Base-by-base conservation (phyloP, 1,284 basidiomycete genomes). In the Exsudoporus floridanus region DNA sequence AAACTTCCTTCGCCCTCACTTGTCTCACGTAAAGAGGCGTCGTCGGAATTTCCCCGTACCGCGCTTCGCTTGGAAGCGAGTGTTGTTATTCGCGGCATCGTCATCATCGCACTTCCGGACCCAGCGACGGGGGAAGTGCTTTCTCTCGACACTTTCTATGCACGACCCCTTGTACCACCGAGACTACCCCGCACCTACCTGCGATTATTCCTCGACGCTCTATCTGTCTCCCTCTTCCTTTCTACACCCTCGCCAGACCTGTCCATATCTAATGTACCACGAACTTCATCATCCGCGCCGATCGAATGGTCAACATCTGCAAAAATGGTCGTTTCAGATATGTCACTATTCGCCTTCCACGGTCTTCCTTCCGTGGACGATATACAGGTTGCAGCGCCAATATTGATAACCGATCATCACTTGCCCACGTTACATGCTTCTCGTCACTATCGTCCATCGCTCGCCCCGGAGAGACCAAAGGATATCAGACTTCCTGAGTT, bases 381-480 rank as follows among this genome's bases (percentile, higher is more conserved):
- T 46, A 50, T 72, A 34, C 66, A 69, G 52, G 50, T 67, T 37
- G 76, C 82, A 18, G 74, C 76, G 19, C 88, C 88, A 13, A 65
- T 91, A 45, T 59, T 90, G 16, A 78, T 89, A 49, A 82, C 79
- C 4, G 88, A 91, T 59, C 77, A 73, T 27, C 65, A 79, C 54
- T 75, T 90, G 19, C 63, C 71, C n/a, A 65, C 66, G 4, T 82
- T 84, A 52, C 83, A 84, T 63, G 46, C 70, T 36, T 52, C 65
- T 13, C 54, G 57, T 7, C 78, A 80, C 61, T 50, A 62, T 28
- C 77, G 80, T 56, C 78, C 81, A 28, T 68, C 67, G 27, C 48
- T 65, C 21, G 13, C 52, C 49, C 56, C 61, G 5, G 54, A 60
- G 34, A 56, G 50, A 53, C 56, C 60, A 42, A 49, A 50, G 50